Conservation (phyloP, 2,329 filamentous ascomycete species). For the Ceratocystis harringtonii region DNA sequence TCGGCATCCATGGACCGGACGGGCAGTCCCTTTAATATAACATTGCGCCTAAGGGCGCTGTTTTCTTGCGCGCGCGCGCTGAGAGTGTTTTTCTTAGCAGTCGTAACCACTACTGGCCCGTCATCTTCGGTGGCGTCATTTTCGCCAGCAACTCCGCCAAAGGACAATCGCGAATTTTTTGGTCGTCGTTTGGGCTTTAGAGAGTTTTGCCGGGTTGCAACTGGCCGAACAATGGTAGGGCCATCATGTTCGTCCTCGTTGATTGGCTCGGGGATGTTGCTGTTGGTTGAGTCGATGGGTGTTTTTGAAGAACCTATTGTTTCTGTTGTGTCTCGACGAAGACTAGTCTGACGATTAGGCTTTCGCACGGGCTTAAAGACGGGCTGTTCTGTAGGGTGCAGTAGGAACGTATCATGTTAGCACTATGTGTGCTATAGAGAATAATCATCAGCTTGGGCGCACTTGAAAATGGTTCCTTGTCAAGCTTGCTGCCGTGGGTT, state of each 20-base stretch:
- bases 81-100: slow-evolving; percentile 50
- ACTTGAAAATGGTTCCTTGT: not conserved
- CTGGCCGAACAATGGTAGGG: slow-evolving; percentile 36
- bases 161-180: slow-evolving; percentile 54
- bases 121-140: slow-evolving; percentile 39
- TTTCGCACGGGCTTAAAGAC: slow-evolving; percentile 33
- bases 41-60: slow-evolving; percentile 43
- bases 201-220: slow-evolving; percentile 33
- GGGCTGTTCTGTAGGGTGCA: slow-evolving; percentile 5
- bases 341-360: slow-evolving; percentile 40
- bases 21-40: slow-evolving; percentile 36
- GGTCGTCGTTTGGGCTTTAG: slow-evolving; percentile 54
- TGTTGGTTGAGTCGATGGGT: slow-evolving; percentile 17
- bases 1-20: slow-evolving; percentile 43
- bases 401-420: slow-evolving; percentile 5
- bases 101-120: slow-evolving; percentile 37
- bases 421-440: not conserved
- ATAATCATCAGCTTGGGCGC: slow-evolving; percentile 3
- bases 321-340: slow-evolving; percentile 39
- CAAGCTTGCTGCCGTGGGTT: slow-evolving; percentile 9
- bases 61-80: slow-evolving; percentile 51
- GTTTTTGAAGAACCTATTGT: slow-evolving; percentile 19
- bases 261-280: slow-evolving; percentile 22
- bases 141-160: slow-evolving; percentile 41
- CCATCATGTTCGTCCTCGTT: slow-evolving; percentile 32